These are phyloP conservation scores for Onygenales sp. DNA, from an alignment of 2,329 filamentous ascomycete species.

Conservation along the genomic window DNA sequence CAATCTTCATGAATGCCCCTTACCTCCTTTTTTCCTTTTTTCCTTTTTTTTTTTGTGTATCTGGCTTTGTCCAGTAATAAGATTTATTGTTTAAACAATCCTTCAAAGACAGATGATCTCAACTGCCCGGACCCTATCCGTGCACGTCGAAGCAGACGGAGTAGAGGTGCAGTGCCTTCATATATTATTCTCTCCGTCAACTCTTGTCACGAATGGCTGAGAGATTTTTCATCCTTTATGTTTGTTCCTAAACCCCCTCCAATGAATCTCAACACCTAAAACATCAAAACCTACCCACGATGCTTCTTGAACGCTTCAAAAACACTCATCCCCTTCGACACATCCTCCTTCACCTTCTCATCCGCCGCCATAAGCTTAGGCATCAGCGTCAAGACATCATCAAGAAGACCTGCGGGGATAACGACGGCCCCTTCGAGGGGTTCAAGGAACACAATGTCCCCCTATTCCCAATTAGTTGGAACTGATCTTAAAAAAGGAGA, in stretches of 20 bases:
- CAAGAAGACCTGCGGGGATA: slow-evolving; percentile 53
- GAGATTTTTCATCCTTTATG: too few relatives aligned
- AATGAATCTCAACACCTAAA: too few relatives aligned
- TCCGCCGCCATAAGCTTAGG: slow-evolving; percentile 46
- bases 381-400: slow-evolving; percentile 51
- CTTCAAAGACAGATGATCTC: too few relatives aligned
- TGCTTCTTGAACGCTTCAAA: slow-evolving; percentile 58
- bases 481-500: background rate
- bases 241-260: too few relatives aligned
- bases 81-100: too few relatives aligned
- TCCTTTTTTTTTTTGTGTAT: background rate
- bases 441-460: slow-evolving; percentile 63
- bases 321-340: slow-evolving; percentile 52
- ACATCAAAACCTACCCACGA: slow-evolving; percentile 17
- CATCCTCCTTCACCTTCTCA: slow-evolving; percentile 54
- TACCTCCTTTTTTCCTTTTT: background rate
- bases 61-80: too few relatives aligned
- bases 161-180: too few relatives aligned
- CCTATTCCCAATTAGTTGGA: slow-evolving; percentile 21
- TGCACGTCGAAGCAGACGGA: too few relatives aligned
- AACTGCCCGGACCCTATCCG: too few relatives aligned
- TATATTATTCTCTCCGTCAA: too few relatives aligned
- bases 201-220: too few relatives aligned
- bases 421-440: slow-evolving; percentile 59
- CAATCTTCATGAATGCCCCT: too few relatives aligned